Evolutionary conservation across 306 rosid genomes (phyloP).

Genomic region (Neltuma alba): DNA sequence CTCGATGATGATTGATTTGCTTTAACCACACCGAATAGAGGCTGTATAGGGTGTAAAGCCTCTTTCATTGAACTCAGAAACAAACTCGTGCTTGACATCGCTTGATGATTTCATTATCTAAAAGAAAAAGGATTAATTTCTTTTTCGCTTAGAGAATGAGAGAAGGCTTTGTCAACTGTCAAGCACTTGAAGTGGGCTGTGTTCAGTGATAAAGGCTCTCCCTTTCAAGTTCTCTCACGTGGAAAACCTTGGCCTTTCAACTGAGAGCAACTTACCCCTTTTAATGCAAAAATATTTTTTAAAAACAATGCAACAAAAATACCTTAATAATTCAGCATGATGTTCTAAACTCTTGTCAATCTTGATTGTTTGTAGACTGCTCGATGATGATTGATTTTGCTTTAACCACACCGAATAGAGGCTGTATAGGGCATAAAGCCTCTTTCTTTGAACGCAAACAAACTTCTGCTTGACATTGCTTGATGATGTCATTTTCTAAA

Average conservation of each 20-base stretch:
- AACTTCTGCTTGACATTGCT: not conserved
- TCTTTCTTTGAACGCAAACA: not conserved
- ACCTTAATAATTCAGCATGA: not conserved
- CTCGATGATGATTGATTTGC: constrained; percentile 80
- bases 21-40: constrained; percentile 75
- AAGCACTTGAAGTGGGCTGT: constrained; percentile 40
- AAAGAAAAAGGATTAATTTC: not conserved
- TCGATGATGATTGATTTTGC: constrained; percentile 71
- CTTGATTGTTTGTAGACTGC: constrained; percentile 22
- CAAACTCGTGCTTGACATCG: not conserved
- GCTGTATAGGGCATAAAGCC: too few relatives aligned
- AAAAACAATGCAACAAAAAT: not conserved
- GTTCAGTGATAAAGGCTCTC: constrained; percentile 30
- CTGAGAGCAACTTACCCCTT: constrained; percentile 44
- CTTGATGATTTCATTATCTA: not conserved
- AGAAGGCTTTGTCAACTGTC: constrained; percentile 7
- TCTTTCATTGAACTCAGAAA: constrained; percentile 1
- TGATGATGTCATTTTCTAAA: not conserved
- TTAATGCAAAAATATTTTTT: not conserved
- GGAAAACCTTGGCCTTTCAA: constrained; percentile 58
- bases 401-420: too few relatives aligned
- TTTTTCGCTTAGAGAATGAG: not conserved
- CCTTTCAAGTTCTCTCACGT: constrained; percentile 43
- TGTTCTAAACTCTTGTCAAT: not conserved
- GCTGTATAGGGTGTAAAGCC: constrained; percentile 16